These are phyloP conservation scores for Xylaria sp. DNA, from an alignment of 2,329 filamentous ascomycete species.

Conservation along the genomic window DNA sequence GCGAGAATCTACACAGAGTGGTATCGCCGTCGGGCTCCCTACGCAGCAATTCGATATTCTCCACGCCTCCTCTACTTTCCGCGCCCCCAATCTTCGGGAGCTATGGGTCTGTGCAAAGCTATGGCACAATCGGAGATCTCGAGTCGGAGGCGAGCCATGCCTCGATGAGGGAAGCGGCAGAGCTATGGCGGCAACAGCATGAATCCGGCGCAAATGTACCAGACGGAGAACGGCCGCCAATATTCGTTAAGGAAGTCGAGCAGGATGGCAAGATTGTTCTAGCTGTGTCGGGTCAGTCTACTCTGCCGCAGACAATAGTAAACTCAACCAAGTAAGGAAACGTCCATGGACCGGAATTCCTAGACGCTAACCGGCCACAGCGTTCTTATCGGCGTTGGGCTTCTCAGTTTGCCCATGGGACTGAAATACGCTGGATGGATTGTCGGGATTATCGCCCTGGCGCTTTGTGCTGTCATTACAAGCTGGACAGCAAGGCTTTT, in stretches of 20 bases:
- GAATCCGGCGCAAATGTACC: conserved; percentile 52
- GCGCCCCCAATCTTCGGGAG: conserved; percentile 75
- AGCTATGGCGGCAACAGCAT: conserved; percentile 60
- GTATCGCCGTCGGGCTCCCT: conserved; percentile 40
- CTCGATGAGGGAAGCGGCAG: conserved; percentile 58
- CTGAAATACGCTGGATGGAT: conserved; percentile 89
- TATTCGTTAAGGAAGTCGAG: conserved; percentile 88
- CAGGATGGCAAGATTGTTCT: conserved; percentile 86
- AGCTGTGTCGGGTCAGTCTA: conserved; percentile 90
- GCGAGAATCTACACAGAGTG: conserved; percentile 45
- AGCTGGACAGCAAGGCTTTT: conserved; percentile 85
- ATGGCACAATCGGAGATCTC: conserved; percentile 61
- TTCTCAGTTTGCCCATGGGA: conserved; percentile 87
- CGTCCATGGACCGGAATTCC: not conserved
- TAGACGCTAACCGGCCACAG: conserved; percentile 39
- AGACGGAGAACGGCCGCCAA: conserved; percentile 69
- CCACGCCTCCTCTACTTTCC: conserved; percentile 64
- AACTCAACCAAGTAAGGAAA: conserved; percentile 79
- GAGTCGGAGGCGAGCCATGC: conserved; percentile 48
- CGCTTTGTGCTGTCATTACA: conserved; percentile 76
- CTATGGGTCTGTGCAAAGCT: conserved; percentile 63
- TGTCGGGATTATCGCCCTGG: conserved; percentile 75
- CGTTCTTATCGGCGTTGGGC: conserved; percentile 85
- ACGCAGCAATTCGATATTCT: conserved; percentile 59
- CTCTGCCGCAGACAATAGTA: conserved; percentile 91